These are phyloP conservation scores for Adansonia madagascariensis DNA, from an alignment of 441 rosid species.

Conservation along the genomic window DNA sequence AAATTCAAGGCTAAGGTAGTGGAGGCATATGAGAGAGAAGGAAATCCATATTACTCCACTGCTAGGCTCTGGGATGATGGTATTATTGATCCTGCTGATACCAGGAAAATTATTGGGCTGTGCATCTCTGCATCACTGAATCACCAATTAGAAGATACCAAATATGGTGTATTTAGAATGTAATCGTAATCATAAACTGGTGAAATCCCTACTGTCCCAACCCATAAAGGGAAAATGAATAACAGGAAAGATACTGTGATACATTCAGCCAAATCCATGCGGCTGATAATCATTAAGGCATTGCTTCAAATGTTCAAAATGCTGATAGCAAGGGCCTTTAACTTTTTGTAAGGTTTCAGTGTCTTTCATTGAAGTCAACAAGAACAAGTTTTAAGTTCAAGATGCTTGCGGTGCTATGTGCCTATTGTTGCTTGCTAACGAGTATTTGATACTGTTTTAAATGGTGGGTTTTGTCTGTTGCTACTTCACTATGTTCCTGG, in stretches of 20 bases:
- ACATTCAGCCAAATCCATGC: too few relatives aligned
- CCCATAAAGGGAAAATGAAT: background rate
- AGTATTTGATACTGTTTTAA: too few relatives aligned
- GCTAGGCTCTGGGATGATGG: slow-evolving; percentile 98
- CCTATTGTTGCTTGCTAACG: too few relatives aligned
- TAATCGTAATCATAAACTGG: slow-evolving; percentile 28
- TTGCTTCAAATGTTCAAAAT: too few relatives aligned
- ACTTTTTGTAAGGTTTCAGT: too few relatives aligned
- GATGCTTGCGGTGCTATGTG: too few relatives aligned
- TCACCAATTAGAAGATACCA: slow-evolving; percentile 67
- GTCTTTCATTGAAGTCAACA: too few relatives aligned
- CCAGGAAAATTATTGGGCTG: slow-evolving; percentile 69
- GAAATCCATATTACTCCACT: slow-evolving; percentile 80
- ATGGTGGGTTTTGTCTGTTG: too few relatives aligned
- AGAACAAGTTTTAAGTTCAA: too few relatives aligned
- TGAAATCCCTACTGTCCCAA: background rate
- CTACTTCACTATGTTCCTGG: too few relatives aligned
- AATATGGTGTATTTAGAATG: slow-evolving; percentile 88
- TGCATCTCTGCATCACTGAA: slow-evolving; percentile 75
- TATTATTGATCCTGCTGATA: slow-evolving; percentile 88
- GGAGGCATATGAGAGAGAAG: slow-evolving; percentile 84
- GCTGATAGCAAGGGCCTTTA: too few relatives aligned
- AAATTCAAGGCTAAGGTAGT: slow-evolving; percentile 69
- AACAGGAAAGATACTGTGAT: slow-evolving; percentile 7
- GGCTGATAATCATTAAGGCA: too few relatives aligned